Percentiles rank a stretch among this genome's conserved stretches.
phyloP scores from a whole-genome alignment of 305 asterid species.

The Fraxinus velutina region DNA sequence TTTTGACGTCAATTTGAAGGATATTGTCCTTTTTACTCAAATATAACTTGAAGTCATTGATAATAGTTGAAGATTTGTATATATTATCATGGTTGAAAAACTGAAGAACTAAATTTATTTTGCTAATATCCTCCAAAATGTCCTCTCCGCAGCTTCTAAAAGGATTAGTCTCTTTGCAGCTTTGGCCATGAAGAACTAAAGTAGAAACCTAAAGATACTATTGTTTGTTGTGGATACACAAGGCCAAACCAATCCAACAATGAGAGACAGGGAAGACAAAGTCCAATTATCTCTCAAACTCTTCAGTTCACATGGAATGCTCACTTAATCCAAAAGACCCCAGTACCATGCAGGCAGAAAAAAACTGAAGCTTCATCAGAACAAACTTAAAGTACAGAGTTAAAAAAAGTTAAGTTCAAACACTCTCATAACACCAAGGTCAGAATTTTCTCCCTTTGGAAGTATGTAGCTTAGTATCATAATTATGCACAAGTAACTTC shows the following conservation, averaged over 20 bases:
- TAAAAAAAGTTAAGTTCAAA: background rate
- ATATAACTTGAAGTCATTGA: background rate
- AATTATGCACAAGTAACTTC: slow-evolving; percentile 7
- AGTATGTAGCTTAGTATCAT: background rate
- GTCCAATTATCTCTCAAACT: background rate
- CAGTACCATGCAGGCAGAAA: background rate
- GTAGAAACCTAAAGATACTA: background rate
- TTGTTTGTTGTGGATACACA: background rate
- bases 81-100: background rate
- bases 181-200: background rate
- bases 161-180: background rate
- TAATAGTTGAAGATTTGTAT: background rate
- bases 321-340: background rate
- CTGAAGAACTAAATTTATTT: background rate
- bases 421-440: background rate
- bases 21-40: background rate
- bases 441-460: background rate
- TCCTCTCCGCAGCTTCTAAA: background rate
- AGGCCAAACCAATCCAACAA: background rate
- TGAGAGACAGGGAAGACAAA: background rate
- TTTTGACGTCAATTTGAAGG: background rate
- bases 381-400: background rate
- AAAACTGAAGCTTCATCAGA: background rate
- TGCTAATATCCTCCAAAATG: background rate
- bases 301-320: slow-evolving; percentile 2